Conservation (phyloP, 306 rosid genomes). For the Biancaea sappan region DNA sequence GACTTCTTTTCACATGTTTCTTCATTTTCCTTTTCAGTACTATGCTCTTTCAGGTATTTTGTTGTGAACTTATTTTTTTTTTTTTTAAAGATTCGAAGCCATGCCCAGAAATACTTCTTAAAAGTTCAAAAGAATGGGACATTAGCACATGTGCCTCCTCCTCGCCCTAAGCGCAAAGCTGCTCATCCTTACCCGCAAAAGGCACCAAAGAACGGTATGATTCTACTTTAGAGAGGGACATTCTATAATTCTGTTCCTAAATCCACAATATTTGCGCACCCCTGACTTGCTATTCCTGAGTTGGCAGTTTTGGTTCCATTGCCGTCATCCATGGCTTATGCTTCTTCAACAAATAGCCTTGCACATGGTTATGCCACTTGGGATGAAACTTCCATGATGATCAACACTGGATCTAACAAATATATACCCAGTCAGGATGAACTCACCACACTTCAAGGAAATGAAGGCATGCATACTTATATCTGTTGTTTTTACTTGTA, state of each 20-base stretch:
- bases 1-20: conserved; percentile 7
- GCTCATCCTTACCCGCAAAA: conserved; percentile 94
- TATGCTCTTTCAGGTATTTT: neutral
- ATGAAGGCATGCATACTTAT: conserved; percentile 59
- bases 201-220: conserved; percentile 83
- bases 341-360: conserved; percentile 60
- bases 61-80: neutral
- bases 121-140: conserved; percentile 91
- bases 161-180: conserved; percentile 96
- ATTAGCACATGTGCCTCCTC: conserved; percentile 92
- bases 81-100: conserved; percentile 75
- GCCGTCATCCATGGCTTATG: conserved; percentile 70
- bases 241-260: conserved; percentile 16
- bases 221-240: conserved; percentile 22
- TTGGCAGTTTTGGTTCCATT: conserved; percentile 72
- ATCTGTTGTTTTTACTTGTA: conserved; percentile 11
- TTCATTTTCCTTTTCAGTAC: conserved; percentile 13
- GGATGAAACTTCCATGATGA: conserved; percentile 68
- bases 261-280: conserved; percentile 27
- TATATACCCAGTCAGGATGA: conserved; percentile 54
- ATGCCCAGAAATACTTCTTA: conserved; percentile 90
- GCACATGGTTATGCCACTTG: conserved; percentile 60
- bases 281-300: conserved; percentile 33
- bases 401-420: conserved; percentile 49
- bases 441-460: conserved; percentile 48